A percentile compares a stretch with the other conserved stretches of the same genome.
Evolutionary conservation across 345 rosid species (phyloP).

Genomic region (Clarkia xantiana): DNA sequence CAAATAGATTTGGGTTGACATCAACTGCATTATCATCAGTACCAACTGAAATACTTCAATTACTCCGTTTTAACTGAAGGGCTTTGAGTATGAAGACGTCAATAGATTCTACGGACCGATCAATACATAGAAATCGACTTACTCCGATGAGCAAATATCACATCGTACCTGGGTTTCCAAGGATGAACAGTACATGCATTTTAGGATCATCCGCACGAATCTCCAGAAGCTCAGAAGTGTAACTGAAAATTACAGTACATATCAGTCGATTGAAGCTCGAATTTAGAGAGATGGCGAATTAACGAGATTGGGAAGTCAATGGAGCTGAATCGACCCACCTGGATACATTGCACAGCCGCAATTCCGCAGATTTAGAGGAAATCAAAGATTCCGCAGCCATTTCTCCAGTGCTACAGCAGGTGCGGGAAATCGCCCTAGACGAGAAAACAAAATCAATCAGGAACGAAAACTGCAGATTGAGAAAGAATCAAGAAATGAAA

Average conservation of each 20-base stretch:
- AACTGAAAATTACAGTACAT: constrained; percentile 19
- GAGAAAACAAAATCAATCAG: background rate
- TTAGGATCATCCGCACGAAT: constrained; percentile 46
- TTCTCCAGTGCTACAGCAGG: constrained; percentile 9
- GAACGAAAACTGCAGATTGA: background rate
- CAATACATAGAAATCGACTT: background rate
- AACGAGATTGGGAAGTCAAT: background rate
- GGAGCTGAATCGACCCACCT: constrained; percentile 22
- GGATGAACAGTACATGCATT: constrained; percentile 51
- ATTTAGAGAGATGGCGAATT: background rate
- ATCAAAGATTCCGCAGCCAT: constrained; percentile 29
- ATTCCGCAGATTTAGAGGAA: constrained; percentile 18
- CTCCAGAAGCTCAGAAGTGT: constrained; percentile 55
- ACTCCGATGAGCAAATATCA: background rate
- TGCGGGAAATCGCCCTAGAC: constrained; percentile 12
- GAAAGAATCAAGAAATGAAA: background rate
- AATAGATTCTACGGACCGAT: background rate
- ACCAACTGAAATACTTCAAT: no score
- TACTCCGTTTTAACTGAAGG: no score
- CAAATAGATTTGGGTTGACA: no score
- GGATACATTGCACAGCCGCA: constrained; percentile 49
- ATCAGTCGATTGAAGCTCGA: background rate
- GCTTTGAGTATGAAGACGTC: no score
- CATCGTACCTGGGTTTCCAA: constrained; percentile 68
- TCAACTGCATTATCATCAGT: no score